phyloP scores from a whole-genome alignment of 2,329 filamentous ascomycete species.

The Aspergillus pseudonomiae region DNA sequence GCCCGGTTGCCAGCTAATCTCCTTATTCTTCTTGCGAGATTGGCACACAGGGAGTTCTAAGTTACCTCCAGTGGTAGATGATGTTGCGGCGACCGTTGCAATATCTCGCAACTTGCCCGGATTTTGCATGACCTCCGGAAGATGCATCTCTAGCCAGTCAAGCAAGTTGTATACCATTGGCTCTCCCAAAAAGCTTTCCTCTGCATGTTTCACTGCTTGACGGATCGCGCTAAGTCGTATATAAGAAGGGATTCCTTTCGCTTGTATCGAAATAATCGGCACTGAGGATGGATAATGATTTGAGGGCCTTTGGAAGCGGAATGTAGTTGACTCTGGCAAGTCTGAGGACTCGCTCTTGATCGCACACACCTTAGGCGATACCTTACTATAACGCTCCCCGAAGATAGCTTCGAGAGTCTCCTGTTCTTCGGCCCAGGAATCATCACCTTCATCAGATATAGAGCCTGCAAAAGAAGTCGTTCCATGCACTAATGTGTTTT shows the following conservation, averaged over 20 bases:
- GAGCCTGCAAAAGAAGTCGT: conserved; percentile 16
- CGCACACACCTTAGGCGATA: conserved; percentile 67
- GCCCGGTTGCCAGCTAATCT: conserved; percentile 67
- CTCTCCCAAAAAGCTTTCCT: conserved; percentile 73
- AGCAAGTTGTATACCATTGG: conserved; percentile 89
- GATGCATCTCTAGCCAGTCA: conserved; percentile 87
- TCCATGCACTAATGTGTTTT: conserved; percentile 66
- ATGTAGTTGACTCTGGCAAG: conserved; percentile 48
- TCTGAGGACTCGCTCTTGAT: conserved; percentile 63
- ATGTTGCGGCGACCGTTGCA: conserved; percentile 70
- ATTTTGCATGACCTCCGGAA: conserved; percentile 78
- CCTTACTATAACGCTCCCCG: conserved; percentile 68
- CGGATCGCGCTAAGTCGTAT: conserved; percentile 88
- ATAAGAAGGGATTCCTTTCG: conserved; percentile 78
- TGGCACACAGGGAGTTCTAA: conserved; percentile 31
- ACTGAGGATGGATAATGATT: conserved; percentile 69
- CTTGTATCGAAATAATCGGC: conserved; percentile 70
- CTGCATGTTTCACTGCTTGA: conserved; percentile 71
- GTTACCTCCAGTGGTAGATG: conserved; percentile 17
- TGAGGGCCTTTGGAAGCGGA: conserved; percentile 72
- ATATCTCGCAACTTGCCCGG: conserved; percentile 85
- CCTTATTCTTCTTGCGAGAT: conserved; percentile 53
- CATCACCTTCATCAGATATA: conserved; percentile 39
- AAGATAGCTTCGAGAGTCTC: conserved; percentile 83
- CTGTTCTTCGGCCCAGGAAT: conserved; percentile 84